A percentile compares a stretch with the other conserved stretches of the same genome.
Evolutionary conservation across 2,329 filamentous ascomycete genomes (phyloP).

Genomic region (Akanthomyces muscarius): DNA sequence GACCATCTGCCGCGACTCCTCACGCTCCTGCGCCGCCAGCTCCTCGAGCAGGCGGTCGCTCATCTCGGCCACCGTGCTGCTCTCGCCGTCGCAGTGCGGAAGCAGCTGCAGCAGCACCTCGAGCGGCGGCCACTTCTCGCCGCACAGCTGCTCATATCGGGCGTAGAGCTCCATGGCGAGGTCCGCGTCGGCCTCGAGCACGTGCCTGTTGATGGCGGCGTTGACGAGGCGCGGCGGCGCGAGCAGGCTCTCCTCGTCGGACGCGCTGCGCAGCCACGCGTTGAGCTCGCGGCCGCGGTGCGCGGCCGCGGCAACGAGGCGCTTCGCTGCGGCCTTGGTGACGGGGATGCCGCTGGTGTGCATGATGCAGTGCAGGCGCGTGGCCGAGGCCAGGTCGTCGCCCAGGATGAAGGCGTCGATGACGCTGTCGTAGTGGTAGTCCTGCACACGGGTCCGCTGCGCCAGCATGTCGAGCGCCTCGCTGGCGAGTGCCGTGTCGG

Average conservation of each 20-base stretch:
- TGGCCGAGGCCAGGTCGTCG: slow-evolving; percentile 60
- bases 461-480: slow-evolving; percentile 57
- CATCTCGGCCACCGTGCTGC: neutral
- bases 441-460: slow-evolving; percentile 45
- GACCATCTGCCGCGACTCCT: neutral
- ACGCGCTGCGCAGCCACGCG: neutral
- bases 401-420: slow-evolving; percentile 62
- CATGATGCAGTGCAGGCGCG: slow-evolving; percentile 73
- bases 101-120: slow-evolving; percentile 7
- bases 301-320: slow-evolving; percentile 22
- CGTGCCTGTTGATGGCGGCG: neutral
- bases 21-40: neutral
- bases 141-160: slow-evolving; percentile 4
- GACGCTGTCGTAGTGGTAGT: slow-evolving; percentile 76
- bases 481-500: slow-evolving; percentile 65
- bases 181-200: neutral
- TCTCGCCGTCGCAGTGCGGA: neutral
- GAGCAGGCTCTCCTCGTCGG: neutral
- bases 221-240: slow-evolving; percentile 7
- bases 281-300: neutral
- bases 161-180: neutral
- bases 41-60: slow-evolving; percentile 1
- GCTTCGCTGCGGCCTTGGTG: neutral
- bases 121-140: neutral
- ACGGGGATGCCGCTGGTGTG: slow-evolving; percentile 34